A percentile compares a stretch with the other conserved stretches of the same genome.
phyloP scores from a whole-genome alignment of 139 green algal species.

The Auxenochlorella pyrenoidosa region DNA sequence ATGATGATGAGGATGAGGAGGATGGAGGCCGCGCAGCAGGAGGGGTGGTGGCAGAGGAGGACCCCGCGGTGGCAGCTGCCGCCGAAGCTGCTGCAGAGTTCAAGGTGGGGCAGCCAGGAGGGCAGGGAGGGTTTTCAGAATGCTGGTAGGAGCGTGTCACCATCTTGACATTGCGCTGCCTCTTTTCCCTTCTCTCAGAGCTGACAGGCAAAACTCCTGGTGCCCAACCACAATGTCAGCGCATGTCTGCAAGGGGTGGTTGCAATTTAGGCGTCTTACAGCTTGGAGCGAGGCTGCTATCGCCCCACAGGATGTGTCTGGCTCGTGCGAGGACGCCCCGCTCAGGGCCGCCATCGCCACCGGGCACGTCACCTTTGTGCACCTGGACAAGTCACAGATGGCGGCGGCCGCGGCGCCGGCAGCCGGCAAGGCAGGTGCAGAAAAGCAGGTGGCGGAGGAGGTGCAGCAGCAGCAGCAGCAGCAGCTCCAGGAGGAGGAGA shows the following conservation, averaged over 20 bases:
- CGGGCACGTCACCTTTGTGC: conserved; percentile 49
- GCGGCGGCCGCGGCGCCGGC: not conserved
- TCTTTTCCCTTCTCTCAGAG: too few relatives aligned
- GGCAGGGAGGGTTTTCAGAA: too few relatives aligned
- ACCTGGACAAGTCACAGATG: conserved; percentile 27
- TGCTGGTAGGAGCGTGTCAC: too few relatives aligned
- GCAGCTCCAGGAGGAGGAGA: not conserved
- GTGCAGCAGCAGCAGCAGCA: not conserved
- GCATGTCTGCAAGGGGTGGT: too few relatives aligned
- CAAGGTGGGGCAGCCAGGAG: not conserved
- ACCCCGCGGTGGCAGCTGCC: not conserved
- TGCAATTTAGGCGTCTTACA: too few relatives aligned
- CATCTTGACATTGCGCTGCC: too few relatives aligned
- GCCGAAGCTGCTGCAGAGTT: conserved; percentile 15
- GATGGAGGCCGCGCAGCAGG: too few relatives aligned
- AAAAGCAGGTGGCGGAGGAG: not conserved
- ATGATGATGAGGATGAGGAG: conserved; percentile 1
- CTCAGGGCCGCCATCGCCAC: conserved; percentile 38
- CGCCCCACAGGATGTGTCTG: conserved; percentile 16
- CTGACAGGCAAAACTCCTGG: too few relatives aligned
- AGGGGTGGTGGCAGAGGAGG: not conserved
- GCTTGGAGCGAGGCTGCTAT: too few relatives aligned
- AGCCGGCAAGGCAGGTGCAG: not conserved
- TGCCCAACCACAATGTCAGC: too few relatives aligned
- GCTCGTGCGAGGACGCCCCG: conserved; percentile 32